phyloP scores from a whole-genome alignment of 352 stramenopile genomes.

The Hyaloperonospora arabidopsidis region DNA sequence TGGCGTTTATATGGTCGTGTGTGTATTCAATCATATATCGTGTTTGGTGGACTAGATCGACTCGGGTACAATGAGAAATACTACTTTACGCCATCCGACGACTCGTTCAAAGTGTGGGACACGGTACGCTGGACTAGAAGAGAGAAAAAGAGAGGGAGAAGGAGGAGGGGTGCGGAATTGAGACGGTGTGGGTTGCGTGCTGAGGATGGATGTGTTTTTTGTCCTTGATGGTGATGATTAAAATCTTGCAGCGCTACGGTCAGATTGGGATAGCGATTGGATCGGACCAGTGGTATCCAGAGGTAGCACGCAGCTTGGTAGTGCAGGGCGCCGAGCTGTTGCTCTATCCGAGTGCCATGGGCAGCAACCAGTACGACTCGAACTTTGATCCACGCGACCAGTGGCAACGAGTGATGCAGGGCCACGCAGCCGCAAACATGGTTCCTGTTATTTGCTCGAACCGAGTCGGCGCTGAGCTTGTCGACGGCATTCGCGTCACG shows the following conservation, averaged over 20 bases:
- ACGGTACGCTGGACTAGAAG: constrained; percentile 38
- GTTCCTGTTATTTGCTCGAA: constrained; percentile 88
- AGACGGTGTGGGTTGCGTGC: too few species aligned
- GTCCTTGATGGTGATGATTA: constrained; percentile 1
- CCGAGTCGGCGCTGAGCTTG: constrained; percentile 76
- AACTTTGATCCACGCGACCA: constrained; percentile 82
- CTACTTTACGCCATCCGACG: constrained; percentile 88
- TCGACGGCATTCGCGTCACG: constrained; percentile 77
- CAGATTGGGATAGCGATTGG: constrained; percentile 86
- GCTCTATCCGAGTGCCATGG: constrained; percentile 75
- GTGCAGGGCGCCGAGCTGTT: constrained; percentile 86
- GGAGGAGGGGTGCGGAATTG: too few species aligned
- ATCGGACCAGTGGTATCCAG: constrained; percentile 90
- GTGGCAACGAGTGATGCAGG: constrained; percentile 89
- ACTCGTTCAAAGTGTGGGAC: constrained; percentile 85
- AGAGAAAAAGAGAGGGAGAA: too few species aligned
- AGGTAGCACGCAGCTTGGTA: constrained; percentile 81
- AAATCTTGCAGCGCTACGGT: constrained; percentile 56
- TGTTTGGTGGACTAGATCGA: constrained; percentile 40
- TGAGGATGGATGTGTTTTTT: too few species aligned
- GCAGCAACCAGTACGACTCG: constrained; percentile 84
- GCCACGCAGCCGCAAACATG: constrained; percentile 85
- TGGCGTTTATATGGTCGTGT: not conserved
- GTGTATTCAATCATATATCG: not conserved
- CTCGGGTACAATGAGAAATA: constrained; percentile 90